Conservation (phyloP, 2,329 filamentous ascomycete species). For the Pyricularia pennisetigena region DNA sequence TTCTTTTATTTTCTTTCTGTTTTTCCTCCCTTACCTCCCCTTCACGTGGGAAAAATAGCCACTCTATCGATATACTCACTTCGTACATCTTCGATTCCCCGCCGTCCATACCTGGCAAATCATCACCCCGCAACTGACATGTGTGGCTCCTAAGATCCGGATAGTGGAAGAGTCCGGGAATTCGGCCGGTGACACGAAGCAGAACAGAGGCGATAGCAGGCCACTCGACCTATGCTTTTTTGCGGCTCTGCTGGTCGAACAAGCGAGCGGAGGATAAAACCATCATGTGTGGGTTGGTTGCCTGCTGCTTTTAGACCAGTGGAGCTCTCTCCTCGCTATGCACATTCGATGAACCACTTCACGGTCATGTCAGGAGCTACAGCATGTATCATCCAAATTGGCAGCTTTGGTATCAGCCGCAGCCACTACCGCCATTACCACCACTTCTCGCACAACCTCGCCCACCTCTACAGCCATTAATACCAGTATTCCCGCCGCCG, state of each 20-base stretch:
- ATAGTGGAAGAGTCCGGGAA: neutral
- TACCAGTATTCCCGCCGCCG: neutral
- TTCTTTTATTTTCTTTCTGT: too few species aligned
- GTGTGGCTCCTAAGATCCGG: neutral
- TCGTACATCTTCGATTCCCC: neutral
- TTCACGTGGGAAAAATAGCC: neutral
- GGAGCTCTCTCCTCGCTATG: neutral
- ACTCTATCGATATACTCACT: neutral
- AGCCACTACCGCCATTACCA: neutral
- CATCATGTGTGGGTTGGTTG: neutral
- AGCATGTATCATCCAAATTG: neutral
- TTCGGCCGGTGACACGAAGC: neutral
- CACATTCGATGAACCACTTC: neutral
- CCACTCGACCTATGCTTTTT: neutral
- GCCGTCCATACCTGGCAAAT: neutral
- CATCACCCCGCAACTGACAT: neutral
- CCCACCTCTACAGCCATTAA: neutral
- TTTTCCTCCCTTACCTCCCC: neutral
- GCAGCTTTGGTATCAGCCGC: neutral
- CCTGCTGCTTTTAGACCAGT: neutral
- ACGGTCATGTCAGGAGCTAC: neutral
- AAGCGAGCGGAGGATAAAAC: neutral
- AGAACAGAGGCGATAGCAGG: neutral
- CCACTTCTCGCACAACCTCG: neutral
- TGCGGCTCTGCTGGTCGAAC: neutral